Evolutionary conservation across 2,329 filamentous ascomycete genomes (phyloP), one percentile per base, ranked within the genome.

Genomic region (Daldinia sp.): DNA sequence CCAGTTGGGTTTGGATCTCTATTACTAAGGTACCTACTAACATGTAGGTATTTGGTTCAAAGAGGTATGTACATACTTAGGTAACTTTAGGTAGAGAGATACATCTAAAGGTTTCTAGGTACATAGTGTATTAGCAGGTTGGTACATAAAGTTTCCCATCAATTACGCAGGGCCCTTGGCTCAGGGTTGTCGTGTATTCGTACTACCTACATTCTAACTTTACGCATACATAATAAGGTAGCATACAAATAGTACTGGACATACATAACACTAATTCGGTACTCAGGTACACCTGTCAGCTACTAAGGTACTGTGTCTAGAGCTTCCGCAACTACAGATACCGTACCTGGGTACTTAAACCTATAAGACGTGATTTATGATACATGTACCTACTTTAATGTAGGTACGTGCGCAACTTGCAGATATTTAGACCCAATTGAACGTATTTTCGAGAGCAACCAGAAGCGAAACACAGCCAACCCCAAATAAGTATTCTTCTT

Each of bases 401-500:
- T 65, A 57, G 20, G 51, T 58, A 54, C 51, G 51, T 54, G 51
- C 33, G 51, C 51, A 18, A 37, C 54, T 44, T 42, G 54, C 55
- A 59, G 28, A 62, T 39, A 55, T 60, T 65, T 65, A 30, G 62
- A 55, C 48, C 55, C 56, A 60, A 48, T 60, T 65, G 55, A 55
- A 61, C 39, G 56, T 35, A 60, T 35, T 63, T 56, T 46, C 41
- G 54, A 59, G 42, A 67, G 56, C 39, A 57, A 30, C 50, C 46
- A 57, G 37, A 42, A 63, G 48, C 54, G 60, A 65, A 60, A 62
- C 58, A 58, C 57, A 63, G 50, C 67, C 63, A 63, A 62, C 55
- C 67, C 63, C 42, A 51, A 69, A 60, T 59, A 53, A 60, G 60
- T 44, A 59, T 57, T 55, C 46, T 64, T 64, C 56, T 55, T 64